Evolutionary conservation across 768 basidiomycete genomes (phyloP).

Genomic region (Boletus reticulatus): DNA sequence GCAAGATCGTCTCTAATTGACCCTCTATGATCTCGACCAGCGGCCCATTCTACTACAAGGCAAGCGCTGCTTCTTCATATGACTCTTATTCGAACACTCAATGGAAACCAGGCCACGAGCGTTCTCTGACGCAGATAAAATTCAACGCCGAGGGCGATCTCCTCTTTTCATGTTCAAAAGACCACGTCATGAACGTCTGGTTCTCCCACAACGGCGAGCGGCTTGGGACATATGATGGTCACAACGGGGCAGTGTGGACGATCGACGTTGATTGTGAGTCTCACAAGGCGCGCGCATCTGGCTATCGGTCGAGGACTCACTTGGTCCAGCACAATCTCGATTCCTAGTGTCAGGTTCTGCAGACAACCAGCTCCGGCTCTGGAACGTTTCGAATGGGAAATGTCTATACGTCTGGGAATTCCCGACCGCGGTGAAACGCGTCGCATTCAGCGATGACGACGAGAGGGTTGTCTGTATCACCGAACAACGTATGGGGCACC

Average conservation of each 20-base stretch:
- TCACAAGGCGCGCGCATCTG: neutral
- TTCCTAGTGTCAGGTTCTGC: conserved; percentile 91
- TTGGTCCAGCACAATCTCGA: conserved; percentile 64
- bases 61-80: conserved; percentile 7
- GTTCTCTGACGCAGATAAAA: conserved; percentile 95
- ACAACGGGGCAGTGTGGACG: conserved; percentile 97
- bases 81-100: conserved; percentile 7
- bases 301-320: neutral
- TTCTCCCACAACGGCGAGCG: conserved; percentile 97
- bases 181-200: conserved; percentile 94
- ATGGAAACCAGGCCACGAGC: conserved; percentile 78
- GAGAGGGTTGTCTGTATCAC: conserved; percentile 88
- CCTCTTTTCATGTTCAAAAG: conserved; percentile 94
- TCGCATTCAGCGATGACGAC: conserved; percentile 86
- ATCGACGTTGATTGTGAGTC: conserved; percentile 91
- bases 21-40: conserved; percentile 33
- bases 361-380: conserved; percentile 89
- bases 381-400: conserved; percentile 88
- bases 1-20: neutral
- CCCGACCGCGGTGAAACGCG: conserved; percentile 95
- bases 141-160: conserved; percentile 97
- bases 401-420: conserved; percentile 97
- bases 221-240: conserved; percentile 92
- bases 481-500: conserved; percentile 93
- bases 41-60: conserved; percentile 77